Base-by-base conservation (phyloP, 208 protist genomes). In the Dictyostelium gargantuum region DNA sequence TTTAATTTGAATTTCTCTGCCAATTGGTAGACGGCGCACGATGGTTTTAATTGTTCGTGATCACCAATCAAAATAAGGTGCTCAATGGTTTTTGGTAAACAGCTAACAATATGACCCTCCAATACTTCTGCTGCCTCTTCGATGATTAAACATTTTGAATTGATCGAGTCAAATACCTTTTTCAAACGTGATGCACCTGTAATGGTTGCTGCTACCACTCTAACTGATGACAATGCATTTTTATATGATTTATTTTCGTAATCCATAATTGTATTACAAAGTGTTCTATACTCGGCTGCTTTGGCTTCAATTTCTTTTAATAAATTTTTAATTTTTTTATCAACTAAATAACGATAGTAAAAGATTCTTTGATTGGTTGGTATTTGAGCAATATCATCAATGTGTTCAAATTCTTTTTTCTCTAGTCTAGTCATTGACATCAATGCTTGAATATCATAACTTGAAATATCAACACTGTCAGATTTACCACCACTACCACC, bases 51-150 rank as follows among this genome's bases (percentile, higher is more conserved):
- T 86, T 96, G 95, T 72, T 95, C 56, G 72, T 96, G 93, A 80
- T 96, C 94, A 50, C 95, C 94, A 75, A 96, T 94, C 44, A 96
- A 77, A 48, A 96, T 86, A 3, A 96, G 63, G 76, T 95, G 94
- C n/a, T 93, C 54, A 19, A 76, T 94, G 5, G 48, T 42, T 38
- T 29, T 11, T 6, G 52, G 85, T 8, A 96, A 38, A 10, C 94
- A 61, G 4, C 93, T 48, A 48, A 96, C 21, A 0, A 96, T 80
- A 32, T 96, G 94, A 17, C 52, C 61, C 50, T 96, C 94, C n/a
- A 96, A 80, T 29, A 95, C 91, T 70, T 95, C 94, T 2, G 93
- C 95, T 6, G 95, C 94, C 35, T 96, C 95, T 91, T 96, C 95
- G 26, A 91, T 76, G 9, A 96, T 94, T 21, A 96, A 35, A 44